phyloP scores from a whole-genome alignment of 768 basidiomycete genomes.

The Boletellus emodensis region DNA sequence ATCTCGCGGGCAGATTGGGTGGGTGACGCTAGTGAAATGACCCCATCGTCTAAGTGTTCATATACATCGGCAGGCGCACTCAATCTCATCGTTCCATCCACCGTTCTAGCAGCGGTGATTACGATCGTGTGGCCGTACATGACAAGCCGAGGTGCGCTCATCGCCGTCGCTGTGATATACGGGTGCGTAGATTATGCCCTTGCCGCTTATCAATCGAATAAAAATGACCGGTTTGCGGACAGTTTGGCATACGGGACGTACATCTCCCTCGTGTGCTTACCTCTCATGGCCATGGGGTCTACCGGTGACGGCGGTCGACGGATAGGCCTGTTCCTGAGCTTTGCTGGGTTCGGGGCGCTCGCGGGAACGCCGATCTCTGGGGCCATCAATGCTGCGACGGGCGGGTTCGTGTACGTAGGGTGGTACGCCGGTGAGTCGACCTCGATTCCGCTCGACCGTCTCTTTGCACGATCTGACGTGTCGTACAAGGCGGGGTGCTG shows the following conservation, averaged over 20 bases:
- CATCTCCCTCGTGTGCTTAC: slow-evolving; percentile 51
- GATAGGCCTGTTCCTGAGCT: slow-evolving; percentile 59
- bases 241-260: slow-evolving; percentile 64
- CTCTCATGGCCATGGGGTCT: slow-evolving; percentile 59
- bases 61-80: slow-evolving; percentile 44
- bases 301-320: slow-evolving; percentile 60
- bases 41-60: neutral
- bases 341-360: slow-evolving; percentile 58
- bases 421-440: slow-evolving; percentile 39
- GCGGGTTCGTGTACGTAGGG: slow-evolving; percentile 36
- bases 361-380: slow-evolving; percentile 74
- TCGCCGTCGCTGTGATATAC: slow-evolving; percentile 57
- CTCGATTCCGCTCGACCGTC: neutral
- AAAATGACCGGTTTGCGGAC: neutral
- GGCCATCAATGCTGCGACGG: slow-evolving; percentile 52
- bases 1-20: slow-evolving; percentile 54
- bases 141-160: slow-evolving; percentile 38
- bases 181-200: slow-evolving; percentile 42
- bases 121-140: slow-evolving; percentile 74
- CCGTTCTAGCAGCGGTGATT: slow-evolving; percentile 48
- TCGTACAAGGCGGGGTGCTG: slow-evolving; percentile 33
- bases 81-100: slow-evolving; percentile 67
- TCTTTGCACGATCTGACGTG: neutral
- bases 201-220: neutral
- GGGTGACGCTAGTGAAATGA: neutral